Evolutionary conservation across 371 early-diverging fungal genomes (phyloP).

Genomic region (Mucor mucedo): DNA sequence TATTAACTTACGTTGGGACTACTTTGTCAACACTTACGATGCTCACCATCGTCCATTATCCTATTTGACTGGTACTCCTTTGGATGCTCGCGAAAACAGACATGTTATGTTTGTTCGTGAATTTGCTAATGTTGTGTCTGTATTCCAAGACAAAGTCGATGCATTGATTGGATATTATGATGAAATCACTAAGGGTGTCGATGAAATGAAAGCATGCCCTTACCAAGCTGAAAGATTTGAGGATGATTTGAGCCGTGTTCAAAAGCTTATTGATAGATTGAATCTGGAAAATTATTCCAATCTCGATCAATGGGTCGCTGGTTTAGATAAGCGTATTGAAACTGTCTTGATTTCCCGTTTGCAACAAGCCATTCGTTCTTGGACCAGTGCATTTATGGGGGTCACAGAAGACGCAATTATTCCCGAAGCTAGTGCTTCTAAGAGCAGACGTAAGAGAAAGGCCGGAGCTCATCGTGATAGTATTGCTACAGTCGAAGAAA

Average conservation of each 20-base stretch:
- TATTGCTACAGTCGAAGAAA: conserved; percentile 33
- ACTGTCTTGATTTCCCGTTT: conserved; percentile 78
- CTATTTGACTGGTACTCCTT: conserved; percentile 52
- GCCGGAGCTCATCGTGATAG: conserved; percentile 43
- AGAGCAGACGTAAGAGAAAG: conserved; percentile 65
- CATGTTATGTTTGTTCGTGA: conserved; percentile 95
- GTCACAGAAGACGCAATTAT: conserved; percentile 56
- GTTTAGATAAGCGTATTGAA: conserved; percentile 85
- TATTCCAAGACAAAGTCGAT: conserved; percentile 96
- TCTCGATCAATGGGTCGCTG: conserved; percentile 86
- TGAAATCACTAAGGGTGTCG: conserved; percentile 78
- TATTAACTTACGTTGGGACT: conserved; percentile 92
- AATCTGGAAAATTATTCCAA: conserved; percentile 95
- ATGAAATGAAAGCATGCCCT: conserved; percentile 83
- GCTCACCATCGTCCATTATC: conserved; percentile 57
- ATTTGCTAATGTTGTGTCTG: conserved; percentile 85
- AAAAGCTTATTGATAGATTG: conserved; percentile 86
- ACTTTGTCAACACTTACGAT: conserved; percentile 88
- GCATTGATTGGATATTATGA: conserved; percentile 81
- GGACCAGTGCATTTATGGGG: conserved; percentile 75
- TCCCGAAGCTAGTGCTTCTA: conserved; percentile 51
- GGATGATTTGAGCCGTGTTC: conserved; percentile 78
- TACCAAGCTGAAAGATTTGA: conserved; percentile 75
- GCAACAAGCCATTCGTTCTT: conserved; percentile 78
- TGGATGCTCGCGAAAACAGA: conserved; percentile 79